phyloP scores from a whole-genome alignment of 2,329 filamentous ascomycete species.

The Magnaporthiopsis incrustans region DNA sequence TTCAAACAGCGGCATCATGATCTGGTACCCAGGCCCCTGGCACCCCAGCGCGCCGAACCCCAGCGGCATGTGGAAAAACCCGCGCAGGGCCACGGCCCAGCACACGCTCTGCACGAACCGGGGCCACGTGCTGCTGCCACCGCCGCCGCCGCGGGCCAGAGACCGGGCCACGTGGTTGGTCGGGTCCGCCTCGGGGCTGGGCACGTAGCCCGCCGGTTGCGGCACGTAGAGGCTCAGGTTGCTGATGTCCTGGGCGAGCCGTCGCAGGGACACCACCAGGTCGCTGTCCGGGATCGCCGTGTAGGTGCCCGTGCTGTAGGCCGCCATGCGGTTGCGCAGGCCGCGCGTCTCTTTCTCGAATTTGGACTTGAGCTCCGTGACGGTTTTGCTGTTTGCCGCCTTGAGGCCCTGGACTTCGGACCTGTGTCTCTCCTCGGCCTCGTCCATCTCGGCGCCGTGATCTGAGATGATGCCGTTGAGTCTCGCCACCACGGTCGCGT shows the following conservation, averaged over 20 bases:
- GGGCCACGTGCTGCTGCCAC: neutral
- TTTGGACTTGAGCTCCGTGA: neutral
- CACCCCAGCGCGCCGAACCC: slow-evolving; percentile 9
- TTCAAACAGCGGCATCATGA: neutral
- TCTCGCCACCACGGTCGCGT: neutral
- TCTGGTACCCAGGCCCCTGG: neutral
- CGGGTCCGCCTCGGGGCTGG: slow-evolving; percentile 6
- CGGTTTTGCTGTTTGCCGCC: neutral
- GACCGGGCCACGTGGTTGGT: neutral
- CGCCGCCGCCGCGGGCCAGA: neutral
- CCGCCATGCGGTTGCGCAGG: neutral
- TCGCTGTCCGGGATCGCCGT: neutral
- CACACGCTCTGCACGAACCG: slow-evolving; percentile 7
- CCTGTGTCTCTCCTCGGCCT: neutral
- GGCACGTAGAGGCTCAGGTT: slow-evolving; percentile 4
- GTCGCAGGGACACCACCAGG: neutral
- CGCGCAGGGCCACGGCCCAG: slow-evolving; percentile 7
- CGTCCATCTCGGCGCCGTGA: neutral
- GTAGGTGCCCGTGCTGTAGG: neutral
- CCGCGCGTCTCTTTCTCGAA: neutral
- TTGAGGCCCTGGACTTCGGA: neutral
- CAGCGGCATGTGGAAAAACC: slow-evolving; percentile 2
- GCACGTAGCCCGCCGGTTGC: neutral
- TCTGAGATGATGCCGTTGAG: neutral
- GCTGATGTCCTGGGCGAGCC: slow-evolving; percentile 6